Evolutionary conservation across 2,329 filamentous ascomycete genomes (phyloP).

Genomic region (Fusarium caatingaense): DNA sequence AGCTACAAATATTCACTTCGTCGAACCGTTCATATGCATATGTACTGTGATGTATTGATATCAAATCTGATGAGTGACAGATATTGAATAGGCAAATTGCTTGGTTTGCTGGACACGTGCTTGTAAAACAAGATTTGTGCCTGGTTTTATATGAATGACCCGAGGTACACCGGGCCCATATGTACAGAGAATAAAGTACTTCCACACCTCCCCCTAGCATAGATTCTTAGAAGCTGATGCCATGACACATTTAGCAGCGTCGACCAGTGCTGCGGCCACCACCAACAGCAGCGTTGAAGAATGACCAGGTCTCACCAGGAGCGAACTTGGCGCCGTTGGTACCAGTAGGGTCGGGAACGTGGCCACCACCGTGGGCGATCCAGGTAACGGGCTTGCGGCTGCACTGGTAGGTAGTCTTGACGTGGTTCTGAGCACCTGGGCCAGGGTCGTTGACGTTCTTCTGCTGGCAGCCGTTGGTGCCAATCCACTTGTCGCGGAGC

Average conservation of each 20-base stretch:
- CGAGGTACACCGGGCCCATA: neutral
- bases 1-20: neutral
- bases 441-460: conserved; percentile 40
- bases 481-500: conserved; percentile 54
- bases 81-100: neutral
- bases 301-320: conserved; percentile 41
- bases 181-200: conserved; percentile 14
- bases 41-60: neutral
- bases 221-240: neutral
- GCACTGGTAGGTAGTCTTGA: conserved; percentile 47
- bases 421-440: conserved; percentile 30
- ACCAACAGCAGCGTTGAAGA: conserved; percentile 38
- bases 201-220: neutral
- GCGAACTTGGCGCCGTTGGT: conserved; percentile 35
- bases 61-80: neutral
- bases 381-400: conserved; percentile 46
- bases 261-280: conserved; percentile 3
- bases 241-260: neutral
- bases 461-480: conserved; percentile 52
- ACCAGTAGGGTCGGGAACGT: conserved; percentile 38
- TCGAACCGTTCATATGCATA: fast-evolving
- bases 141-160: neutral
- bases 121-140: neutral
- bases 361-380: conserved; percentile 46
- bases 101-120: neutral